A percentile compares a stretch with the other conserved stretches of the same genome.
Conservation (phyloP, 768 basidiomycete genomes). For the Phanerochaete sordida region DNA sequence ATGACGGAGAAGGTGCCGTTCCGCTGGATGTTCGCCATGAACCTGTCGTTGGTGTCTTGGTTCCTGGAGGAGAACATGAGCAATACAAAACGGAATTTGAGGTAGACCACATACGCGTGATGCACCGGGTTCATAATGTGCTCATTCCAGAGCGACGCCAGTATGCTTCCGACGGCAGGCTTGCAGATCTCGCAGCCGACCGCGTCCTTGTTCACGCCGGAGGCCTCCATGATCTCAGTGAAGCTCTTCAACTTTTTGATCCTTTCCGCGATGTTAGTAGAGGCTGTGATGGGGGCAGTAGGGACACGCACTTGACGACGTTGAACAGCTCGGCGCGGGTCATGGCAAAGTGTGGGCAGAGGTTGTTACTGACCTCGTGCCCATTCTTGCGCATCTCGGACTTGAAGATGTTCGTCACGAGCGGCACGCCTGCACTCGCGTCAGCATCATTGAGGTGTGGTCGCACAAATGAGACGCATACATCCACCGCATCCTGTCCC, state of each 20-base stretch:
- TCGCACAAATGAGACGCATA: conserved; percentile 3
- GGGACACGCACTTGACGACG: conserved; percentile 40
- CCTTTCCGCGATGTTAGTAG: no score
- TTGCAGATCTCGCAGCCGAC: conserved; percentile 75
- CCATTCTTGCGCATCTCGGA: conserved; percentile 66
- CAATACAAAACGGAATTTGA: no score
- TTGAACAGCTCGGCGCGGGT: conserved; percentile 65
- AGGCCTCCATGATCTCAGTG: conserved; percentile 45
- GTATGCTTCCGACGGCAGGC: conserved; percentile 55
- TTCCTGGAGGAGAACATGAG: no score
- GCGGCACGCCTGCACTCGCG: conserved; percentile 41
- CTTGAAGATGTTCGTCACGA: conserved; percentile 43
- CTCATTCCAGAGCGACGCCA: conserved; percentile 57
- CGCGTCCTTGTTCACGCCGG: conserved; percentile 43
- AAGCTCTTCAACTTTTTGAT: conserved; percentile 61
- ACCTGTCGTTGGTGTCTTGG: conserved; percentile 70
- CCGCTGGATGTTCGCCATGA: conserved; percentile 69
- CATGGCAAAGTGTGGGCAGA: conserved; percentile 66
- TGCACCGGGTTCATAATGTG: conserved; percentile 59
- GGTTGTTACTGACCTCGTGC: conserved; percentile 48
- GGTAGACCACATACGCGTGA: no score
- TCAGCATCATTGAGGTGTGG: background rate
- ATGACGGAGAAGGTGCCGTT: conserved; percentile 71
- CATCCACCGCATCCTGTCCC: conserved; percentile 74
- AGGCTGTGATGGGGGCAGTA: no score